Evolutionary conservation across 164 flowering plant species (phyloP).

Genomic region (Santalum album): DNA sequence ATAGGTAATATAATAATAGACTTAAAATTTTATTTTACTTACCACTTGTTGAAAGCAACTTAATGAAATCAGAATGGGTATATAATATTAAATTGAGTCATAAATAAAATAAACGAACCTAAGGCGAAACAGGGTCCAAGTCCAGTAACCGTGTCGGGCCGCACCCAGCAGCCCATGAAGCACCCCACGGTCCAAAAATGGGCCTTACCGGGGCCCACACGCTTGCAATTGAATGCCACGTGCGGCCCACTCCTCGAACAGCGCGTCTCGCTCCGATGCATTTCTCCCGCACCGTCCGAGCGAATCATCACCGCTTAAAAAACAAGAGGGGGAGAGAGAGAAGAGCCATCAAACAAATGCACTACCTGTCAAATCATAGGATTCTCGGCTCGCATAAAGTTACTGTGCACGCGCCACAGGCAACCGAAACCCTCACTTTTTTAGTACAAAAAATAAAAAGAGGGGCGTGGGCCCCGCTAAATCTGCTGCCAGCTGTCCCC

Average conservation of each 20-base stretch:
- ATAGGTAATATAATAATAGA: too few relatives aligned
- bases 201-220: constrained; percentile 9
- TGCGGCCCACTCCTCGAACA: constrained; percentile 10
- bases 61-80: too few relatives aligned
- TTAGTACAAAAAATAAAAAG: too few relatives aligned
- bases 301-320: not conserved
- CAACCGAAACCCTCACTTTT: not conserved
- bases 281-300: not conserved
- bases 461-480: too few relatives aligned
- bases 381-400: not conserved
- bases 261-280: not conserved
- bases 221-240: constrained; percentile 14
- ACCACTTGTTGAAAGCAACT: too few relatives aligned
- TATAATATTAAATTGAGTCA: too few relatives aligned
- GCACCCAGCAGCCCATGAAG: too few relatives aligned
- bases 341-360: not conserved
- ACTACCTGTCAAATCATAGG: not conserved
- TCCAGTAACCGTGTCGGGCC: not conserved
- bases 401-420: not conserved
- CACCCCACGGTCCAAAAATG: not conserved
- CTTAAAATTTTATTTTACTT: too few relatives aligned
- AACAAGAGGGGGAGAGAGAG: not conserved
- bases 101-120: too few relatives aligned
- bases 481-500: too few relatives aligned
- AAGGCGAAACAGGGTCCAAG: not conserved